Evolutionary conservation across 768 basidiomycete genomes (phyloP).

Genomic region (Trametes elegans): DNA sequence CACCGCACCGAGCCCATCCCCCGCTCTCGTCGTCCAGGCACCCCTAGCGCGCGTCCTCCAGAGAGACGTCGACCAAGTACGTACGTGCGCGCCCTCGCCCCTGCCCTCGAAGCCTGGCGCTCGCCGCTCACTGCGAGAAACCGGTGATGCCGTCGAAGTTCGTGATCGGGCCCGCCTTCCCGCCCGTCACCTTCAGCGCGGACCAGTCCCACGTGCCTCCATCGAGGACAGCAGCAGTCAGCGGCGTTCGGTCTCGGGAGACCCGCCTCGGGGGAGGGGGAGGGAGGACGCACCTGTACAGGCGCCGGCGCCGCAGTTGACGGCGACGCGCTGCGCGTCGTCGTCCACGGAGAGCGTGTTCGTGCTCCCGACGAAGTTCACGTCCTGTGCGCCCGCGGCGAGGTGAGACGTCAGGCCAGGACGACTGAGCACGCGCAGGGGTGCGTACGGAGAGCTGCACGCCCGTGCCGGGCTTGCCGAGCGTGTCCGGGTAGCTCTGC

Average conservation of each 20-base stretch:
- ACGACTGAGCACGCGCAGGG: too few relatives aligned
- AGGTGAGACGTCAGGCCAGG: background rate
- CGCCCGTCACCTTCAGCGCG: slow-evolving; percentile 43
- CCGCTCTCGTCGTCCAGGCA: too few relatives aligned
- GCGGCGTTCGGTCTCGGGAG: background rate
- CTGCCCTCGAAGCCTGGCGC: background rate
- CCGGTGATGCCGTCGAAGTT: slow-evolving; percentile 27
- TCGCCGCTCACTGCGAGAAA: slow-evolving; percentile 21
- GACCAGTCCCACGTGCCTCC: slow-evolving; percentile 54
- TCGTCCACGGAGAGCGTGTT: slow-evolving; percentile 43
- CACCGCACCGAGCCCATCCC: too few relatives aligned
- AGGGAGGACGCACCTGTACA: slow-evolving; percentile 42
- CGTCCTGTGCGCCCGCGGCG: slow-evolving; percentile 33
- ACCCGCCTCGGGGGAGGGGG: background rate
- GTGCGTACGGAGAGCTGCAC: slow-evolving; percentile 52
- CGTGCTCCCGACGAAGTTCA: slow-evolving; percentile 44
- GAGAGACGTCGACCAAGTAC: too few relatives aligned
- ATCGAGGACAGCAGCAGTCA: background rate
- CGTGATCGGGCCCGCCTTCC: slow-evolving; percentile 34
- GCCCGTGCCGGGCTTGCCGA: slow-evolving; percentile 55
- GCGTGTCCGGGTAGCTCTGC: slow-evolving; percentile 54
- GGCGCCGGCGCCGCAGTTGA: slow-evolving; percentile 53
- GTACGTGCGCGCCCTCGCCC: too few relatives aligned
- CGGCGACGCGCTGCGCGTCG: slow-evolving; percentile 45
- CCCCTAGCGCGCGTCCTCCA: too few relatives aligned